Conservation (phyloP, 1,284 basidiomycete species). For the Ceratobasidium sp. region DNA sequence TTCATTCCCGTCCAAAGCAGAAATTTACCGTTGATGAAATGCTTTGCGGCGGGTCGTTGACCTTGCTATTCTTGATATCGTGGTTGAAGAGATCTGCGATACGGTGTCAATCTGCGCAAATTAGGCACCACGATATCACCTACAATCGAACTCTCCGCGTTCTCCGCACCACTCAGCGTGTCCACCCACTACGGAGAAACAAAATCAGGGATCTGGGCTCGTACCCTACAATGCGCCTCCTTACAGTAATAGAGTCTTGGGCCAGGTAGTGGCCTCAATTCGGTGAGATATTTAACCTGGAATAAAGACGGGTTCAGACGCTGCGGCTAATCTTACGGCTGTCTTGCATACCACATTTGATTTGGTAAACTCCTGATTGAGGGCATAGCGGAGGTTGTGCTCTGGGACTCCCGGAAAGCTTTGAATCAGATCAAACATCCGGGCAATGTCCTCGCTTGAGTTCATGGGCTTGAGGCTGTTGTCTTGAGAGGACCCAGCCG, state of each 20-base stretch:
- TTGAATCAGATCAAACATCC: neutral
- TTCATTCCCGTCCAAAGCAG: neutral
- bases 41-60: neutral
- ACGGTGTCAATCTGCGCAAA: too few relatives aligned
- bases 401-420: neutral
- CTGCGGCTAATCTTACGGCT: neutral
- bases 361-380: neutral
- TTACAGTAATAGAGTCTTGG: too few relatives aligned
- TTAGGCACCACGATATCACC: too few relatives aligned
- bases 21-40: neutral
- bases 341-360: neutral
- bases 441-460: neutral
- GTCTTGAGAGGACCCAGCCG: neutral
- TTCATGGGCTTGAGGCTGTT: neutral
- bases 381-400: neutral
- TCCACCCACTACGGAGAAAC: too few relatives aligned
- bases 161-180: too few relatives aligned
- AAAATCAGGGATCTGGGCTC: too few relatives aligned
- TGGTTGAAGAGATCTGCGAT: too few relatives aligned
- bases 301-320: neutral
- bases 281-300: neutral
- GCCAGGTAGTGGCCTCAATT: too few relatives aligned
- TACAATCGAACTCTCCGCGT: too few relatives aligned
- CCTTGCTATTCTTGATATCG: too few relatives aligned
- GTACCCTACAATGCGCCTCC: too few relatives aligned